Evolutionary conservation across 2,329 filamentous ascomycete species (phyloP), one percentile per base, ranked within the genome.

Genomic region (Paraphoma chrysanthemicola): DNA sequence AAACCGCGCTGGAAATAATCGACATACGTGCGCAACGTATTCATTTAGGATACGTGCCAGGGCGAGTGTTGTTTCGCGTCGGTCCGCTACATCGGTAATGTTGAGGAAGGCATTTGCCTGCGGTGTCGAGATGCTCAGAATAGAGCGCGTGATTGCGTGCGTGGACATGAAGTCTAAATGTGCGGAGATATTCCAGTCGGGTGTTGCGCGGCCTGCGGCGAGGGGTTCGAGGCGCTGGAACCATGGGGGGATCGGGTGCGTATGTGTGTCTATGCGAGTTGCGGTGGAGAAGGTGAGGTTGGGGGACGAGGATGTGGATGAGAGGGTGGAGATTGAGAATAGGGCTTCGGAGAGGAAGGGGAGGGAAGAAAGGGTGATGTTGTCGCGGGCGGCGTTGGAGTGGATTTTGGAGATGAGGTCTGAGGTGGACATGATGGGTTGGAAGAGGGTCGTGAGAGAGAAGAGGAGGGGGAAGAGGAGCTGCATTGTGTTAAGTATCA

Each of bases 31-130:
- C 1, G 67, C 67, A 1, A 52, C 50, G 33, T 64, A 76, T 44
- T 73, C 73, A 44, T 77, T 78, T 52, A 77, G 53, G n/a, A 78
- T 29, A 6, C 75, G 56, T 1, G 73, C 73, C 0, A 77, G 57
- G 9, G 73, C 74, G 8, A 69, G 30, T 0, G 74, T 76, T 47
- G 70, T 74, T 36, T 44, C 44, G 57, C 17, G 63, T 44, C 29
- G 58, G n/a, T 1, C 6, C 18, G 0, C 44, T 39, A 7, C 59
- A 57, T 12, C 51, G 56, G 23, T 69, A 63, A 1, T 50, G 59
- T 36, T 14, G 2, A 54, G 59, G 42, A 71, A 77, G 0, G 73
- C 74, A 29, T 75, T 75, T 0, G 72, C 72, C 29, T 75, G 73
- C 0, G 76, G 76, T 3, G 74, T 74, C 1, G 68, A 72, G 1